Conservation (phyloP, 768 basidiomycete species). For the Pulveroboletus sp. region DNA sequence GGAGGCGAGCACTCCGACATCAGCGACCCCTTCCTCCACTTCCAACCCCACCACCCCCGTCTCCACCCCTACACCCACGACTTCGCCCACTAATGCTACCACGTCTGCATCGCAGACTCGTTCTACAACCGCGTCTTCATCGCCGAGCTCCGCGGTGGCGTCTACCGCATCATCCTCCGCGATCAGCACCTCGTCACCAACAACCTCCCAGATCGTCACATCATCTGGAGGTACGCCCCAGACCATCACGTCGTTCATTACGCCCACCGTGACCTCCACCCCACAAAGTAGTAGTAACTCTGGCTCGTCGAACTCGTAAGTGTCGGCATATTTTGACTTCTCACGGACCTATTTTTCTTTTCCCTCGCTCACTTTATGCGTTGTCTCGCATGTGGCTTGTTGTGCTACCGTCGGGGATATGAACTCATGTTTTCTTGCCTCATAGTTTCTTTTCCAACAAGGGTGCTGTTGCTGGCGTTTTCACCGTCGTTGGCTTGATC, state of each 20-base stretch:
- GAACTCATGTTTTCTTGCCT: slow-evolving; percentile 1
- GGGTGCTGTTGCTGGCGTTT: slow-evolving; percentile 67
- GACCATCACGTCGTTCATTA: slow-evolving; percentile 9
- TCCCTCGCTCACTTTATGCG: neutral
- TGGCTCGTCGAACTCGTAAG: slow-evolving; percentile 22
- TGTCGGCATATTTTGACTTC: neutral
- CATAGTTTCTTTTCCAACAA: slow-evolving; percentile 67
- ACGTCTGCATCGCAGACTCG: neutral
- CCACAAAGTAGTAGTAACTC: neutral
- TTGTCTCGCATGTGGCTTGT: neutral
- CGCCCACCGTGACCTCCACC: neutral
- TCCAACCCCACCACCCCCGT: neutral
- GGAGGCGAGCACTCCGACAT: neutral
- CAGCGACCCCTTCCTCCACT: neutral
- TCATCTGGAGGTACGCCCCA: slow-evolving; percentile 1
- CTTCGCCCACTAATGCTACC: neutral
- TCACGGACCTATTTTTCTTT: neutral
- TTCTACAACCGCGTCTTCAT: neutral
- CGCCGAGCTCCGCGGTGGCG: neutral
- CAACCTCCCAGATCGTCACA: slow-evolving; percentile 1
- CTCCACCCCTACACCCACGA: slow-evolving; percentile 2
- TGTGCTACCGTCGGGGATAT: neutral
- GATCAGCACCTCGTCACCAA: neutral
- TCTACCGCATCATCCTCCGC: slow-evolving; percentile 6
- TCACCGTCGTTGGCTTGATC: slow-evolving; percentile 65